phyloP scores from a whole-genome alignment of 768 basidiomycete genomes.

The Mycena haematopus region DNA sequence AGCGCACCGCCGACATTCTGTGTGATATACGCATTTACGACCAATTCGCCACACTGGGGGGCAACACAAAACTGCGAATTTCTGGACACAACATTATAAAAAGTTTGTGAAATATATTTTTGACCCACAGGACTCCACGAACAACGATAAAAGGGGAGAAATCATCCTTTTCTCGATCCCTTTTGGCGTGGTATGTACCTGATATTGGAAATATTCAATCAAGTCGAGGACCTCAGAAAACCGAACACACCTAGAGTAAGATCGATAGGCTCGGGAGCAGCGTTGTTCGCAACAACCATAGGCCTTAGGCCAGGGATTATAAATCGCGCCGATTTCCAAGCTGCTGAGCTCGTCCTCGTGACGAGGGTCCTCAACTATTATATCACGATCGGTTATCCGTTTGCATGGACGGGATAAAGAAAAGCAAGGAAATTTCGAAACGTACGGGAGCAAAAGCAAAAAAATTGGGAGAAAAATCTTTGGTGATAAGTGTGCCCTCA shows the following conservation, averaged over 20 bases:
- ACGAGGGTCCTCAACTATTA: slow-evolving; percentile 4
- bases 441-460: slow-evolving; percentile 2
- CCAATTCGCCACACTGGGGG: slow-evolving; percentile 3
- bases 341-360: not conserved
- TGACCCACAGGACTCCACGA: not conserved
- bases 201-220: not conserved
- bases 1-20: not conserved
- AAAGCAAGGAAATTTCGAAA: not conserved
- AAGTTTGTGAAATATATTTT: not conserved
- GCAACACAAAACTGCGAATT: slow-evolving; percentile 5
- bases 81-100: not conserved
- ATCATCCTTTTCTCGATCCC: not conserved
- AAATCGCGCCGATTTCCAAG: slow-evolving; percentile 3
- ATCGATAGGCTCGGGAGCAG: slow-evolving; percentile 1
- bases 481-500: not conserved
- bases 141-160: slow-evolving; percentile 2
- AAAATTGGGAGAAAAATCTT: not conserved
- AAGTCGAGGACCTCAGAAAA: not conserved
- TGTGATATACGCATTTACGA: slow-evolving; percentile 7
- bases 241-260: slow-evolving; percentile 8
- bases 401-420: not conserved
- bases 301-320: slow-evolving; percentile 1
- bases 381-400: not conserved
- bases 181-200: slow-evolving; percentile 9
- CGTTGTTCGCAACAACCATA: slow-evolving; percentile 5